Base-by-base conservation (phyloP, 805 yeast species). In the Tetrapisispora namnaoensis region DNA sequence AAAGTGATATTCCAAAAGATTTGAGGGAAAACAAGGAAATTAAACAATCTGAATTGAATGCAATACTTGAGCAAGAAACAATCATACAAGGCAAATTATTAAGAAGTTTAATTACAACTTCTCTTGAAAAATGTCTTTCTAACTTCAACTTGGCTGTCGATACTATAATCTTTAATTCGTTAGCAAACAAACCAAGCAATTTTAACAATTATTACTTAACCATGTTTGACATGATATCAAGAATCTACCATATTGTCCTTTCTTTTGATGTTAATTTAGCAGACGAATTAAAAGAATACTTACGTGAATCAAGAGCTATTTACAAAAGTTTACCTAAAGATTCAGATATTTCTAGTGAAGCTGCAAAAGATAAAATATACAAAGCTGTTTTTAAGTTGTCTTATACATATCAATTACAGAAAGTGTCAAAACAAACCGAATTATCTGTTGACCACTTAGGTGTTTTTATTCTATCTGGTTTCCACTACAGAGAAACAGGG, bases 231-330 rank as follows among this genome's bases (percentile, higher is more conserved):
- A 57, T 69, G 27, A 63, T 63, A 42, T 64, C 60, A 8, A 69
- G 83, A 45, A 62, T 69, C n/a, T 64, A 70, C 35, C 73, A 73
- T 47, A 68, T 88, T 51, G 75, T 84, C 0, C 58, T 71, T 32
- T 78, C 93, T 3, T 77, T 76, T 64, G 98, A 90, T 63, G 59
- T 87, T 46, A 78, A 82, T 46, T 66, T 80, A 13, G 66, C 65
- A n/a, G 56, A 58, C 1, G 63, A 65, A 21, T 73, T 82, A 41
- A 51, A 55, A 2, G 54, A 67, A 2, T 63, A 57, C 57, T 58
- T 72, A 9, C 55, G 60, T 3, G 70, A 70, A 34, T 64, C 81
- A 1, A 64, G 62, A 39, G 56, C 61, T 2, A 58, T 83, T 2
- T 78, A 83, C 44, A 56, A 56, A 7, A 56, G 62, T 11, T 41